A percentile compares a stretch with the other conserved stretches of the same genome.
These are phyloP conservation scores for Colletotrichum gloeosporioides DNA, from an alignment of 2,329 filamentous ascomycete genomes.

Conservation along the genomic window DNA sequence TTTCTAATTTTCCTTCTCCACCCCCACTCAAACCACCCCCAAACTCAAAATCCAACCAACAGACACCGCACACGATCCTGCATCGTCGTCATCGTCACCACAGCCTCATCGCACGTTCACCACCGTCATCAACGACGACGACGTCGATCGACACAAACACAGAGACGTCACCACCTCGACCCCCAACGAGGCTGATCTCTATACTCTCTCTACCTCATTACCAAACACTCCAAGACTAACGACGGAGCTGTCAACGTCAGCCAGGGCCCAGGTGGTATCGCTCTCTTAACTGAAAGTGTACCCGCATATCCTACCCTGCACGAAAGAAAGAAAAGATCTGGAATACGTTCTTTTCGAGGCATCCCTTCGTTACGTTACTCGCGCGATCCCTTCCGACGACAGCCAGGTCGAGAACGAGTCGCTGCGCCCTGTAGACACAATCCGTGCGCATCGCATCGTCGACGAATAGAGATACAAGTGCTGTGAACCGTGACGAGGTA, in stretches of 20 bases:
- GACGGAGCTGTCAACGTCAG: constrained; percentile 5
- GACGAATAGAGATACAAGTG: constrained; percentile 23
- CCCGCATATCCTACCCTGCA: constrained; percentile 4
- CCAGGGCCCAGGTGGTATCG: constrained; percentile 2
- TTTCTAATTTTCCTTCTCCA: constrained; percentile 39
- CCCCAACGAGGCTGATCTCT: not conserved
- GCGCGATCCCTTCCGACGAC: constrained; percentile 23
- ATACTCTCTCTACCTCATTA: not conserved
- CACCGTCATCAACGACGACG: not conserved
- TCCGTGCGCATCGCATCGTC: constrained; percentile 14
- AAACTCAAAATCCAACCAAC: constrained; percentile 19
- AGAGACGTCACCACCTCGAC: not conserved
- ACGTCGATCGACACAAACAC: not conserved
- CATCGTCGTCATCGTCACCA: constrained; percentile 8
- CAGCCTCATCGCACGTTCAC: not conserved
- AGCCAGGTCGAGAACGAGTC: constrained; percentile 22
- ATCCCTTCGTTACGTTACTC: constrained; percentile 14
- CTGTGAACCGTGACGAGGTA: constrained; percentile 22
- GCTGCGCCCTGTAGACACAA: constrained; percentile 24
- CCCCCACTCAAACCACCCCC: constrained; percentile 27
- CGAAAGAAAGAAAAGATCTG: constrained; percentile 44
- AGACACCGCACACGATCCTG: constrained; percentile 21
- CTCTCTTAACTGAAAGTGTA: constrained; percentile 20
- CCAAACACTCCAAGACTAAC: not conserved
- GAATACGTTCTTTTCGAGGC: constrained; percentile 43